Evolutionary conservation across 352 stramenopile genomes (phyloP), one percentile per base, ranked within the genome.

Genomic region (Phytophthora lateralis): DNA sequence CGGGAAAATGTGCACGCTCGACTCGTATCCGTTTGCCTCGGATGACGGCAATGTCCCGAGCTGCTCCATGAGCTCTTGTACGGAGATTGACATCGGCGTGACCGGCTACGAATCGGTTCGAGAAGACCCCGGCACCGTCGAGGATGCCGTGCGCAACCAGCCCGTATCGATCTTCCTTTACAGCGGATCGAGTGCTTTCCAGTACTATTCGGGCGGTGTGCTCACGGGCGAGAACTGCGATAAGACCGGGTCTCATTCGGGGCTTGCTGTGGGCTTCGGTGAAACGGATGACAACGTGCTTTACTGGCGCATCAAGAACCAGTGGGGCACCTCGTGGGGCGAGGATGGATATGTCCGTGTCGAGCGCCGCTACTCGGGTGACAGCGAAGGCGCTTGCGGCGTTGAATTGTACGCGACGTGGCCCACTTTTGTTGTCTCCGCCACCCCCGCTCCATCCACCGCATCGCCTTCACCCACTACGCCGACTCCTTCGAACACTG

Each of bases 221-320:
- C 66, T 90, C 18, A 88, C 70, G 7, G 75, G 78, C 27, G 74
- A 69, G 7, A 85, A 76, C 66, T 88, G 76, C 30, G 74, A 82
- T 68, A 84, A 76, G 63, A 71, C 60, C 3, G 80, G 80, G 24
- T 69, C 70, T n/a, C 73, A 87, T 55, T 86, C 79, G 34, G 82
- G 69, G 0, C 66, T 93, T 1, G 73, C 71, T 0, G 80, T 93
- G n/a, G 84, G 84, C 7, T 90, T 83, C 38, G 75, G 78, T 21
- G 69, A 76, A 30, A 62, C 69, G 6, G 75, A 80, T n/a, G 76
- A 83, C 20, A 69, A 71, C 11, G 20, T 76, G n/a, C 29, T 51
- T 3, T 85, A 82, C 58, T 85, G 78, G 78, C 81, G 79, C 43
- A 69, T 92, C 44, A 88, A 89, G 64, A 93, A 93, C 62, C 80